phyloP scores from a whole-genome alignment of 805 yeast species.

The Suhomyces pyralidae region DNA sequence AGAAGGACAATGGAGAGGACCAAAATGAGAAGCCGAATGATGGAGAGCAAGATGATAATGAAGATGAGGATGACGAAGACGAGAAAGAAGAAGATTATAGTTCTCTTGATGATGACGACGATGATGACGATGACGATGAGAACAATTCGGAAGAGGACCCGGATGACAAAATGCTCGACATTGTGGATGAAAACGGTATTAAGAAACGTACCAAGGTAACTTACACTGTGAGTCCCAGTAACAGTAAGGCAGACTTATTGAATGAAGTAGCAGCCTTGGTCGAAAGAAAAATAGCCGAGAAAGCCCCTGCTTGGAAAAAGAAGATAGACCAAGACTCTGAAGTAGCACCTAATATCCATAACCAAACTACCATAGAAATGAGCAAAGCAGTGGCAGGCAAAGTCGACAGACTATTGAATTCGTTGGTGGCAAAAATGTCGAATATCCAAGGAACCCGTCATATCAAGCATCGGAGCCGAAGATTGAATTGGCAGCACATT shows the following conservation, averaged over 20 bases:
- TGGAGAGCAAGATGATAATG: conserved; percentile 9
- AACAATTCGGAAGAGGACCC: conserved; percentile 6
- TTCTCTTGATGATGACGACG: background rate
- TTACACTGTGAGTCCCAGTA: conserved; percentile 11
- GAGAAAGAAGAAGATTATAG: conserved; percentile 1
- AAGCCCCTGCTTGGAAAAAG: background rate
- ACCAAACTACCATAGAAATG: conserved; percentile 4
- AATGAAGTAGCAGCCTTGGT: conserved; percentile 19
- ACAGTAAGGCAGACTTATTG: conserved; percentile 20
- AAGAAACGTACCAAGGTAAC: background rate
- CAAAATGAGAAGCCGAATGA: conserved; percentile 1
- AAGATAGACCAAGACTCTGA: conserved; percentile 1
- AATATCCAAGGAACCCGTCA: background rate
- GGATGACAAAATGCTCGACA: conserved; percentile 7
- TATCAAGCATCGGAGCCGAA: background rate
- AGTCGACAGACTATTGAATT: conserved; percentile 10
- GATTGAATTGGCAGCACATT: conserved; percentile 28
- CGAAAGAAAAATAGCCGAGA: conserved; percentile 13
- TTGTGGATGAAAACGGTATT: conserved; percentile 1
- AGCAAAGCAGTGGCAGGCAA: conserved; percentile 7
- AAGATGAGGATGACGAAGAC: conserved; percentile 8
- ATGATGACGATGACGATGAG: conserved; percentile 1
- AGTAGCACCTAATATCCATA: conserved; percentile 1
- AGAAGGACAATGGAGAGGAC: conserved; percentile 2
- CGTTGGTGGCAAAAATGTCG: background rate